Conservation (phyloP, 176 grass and related monocot genomes). For the Zoysia japonica region DNA sequence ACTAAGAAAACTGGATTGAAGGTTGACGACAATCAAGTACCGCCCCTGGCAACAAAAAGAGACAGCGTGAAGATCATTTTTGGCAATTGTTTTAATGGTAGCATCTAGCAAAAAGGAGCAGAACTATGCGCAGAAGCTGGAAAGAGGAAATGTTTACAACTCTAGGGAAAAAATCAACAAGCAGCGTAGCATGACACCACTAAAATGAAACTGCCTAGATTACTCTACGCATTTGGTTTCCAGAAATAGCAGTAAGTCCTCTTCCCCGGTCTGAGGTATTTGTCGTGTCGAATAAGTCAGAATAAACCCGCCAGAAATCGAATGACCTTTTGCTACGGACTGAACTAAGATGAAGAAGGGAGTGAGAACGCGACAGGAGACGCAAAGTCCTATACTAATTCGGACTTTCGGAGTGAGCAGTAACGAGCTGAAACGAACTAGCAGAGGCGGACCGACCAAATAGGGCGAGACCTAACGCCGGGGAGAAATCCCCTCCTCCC, state of each 20-base stretch:
- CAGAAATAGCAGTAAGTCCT: background rate
- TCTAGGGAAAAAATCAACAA: background rate
- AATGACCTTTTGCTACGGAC: background rate
- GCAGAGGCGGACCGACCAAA: too few species aligned
- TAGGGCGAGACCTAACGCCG: too few species aligned
- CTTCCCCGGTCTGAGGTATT: background rate
- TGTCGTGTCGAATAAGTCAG: background rate
- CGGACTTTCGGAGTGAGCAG: background rate
- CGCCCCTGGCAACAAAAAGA: background rate
- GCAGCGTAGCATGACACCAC: background rate
- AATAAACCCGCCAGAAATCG: background rate
- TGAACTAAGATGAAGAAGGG: background rate
- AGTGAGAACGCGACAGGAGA: background rate
- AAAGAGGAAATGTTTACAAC: background rate
- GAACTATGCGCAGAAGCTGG: background rate
- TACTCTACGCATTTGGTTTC: background rate
- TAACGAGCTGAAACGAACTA: background rate
- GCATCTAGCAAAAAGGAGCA: constrained; percentile 7
- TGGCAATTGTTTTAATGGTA: background rate
- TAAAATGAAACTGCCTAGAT: background rate
- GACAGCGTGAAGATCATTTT: background rate
- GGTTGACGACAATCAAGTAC: background rate
- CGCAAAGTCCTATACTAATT: background rate
- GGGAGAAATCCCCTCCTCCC: too few species aligned
- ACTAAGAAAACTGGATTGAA: background rate